Base-by-base conservation (phyloP, 1,284 basidiomycete genomes). In the Dichomitus squalens region DNA sequence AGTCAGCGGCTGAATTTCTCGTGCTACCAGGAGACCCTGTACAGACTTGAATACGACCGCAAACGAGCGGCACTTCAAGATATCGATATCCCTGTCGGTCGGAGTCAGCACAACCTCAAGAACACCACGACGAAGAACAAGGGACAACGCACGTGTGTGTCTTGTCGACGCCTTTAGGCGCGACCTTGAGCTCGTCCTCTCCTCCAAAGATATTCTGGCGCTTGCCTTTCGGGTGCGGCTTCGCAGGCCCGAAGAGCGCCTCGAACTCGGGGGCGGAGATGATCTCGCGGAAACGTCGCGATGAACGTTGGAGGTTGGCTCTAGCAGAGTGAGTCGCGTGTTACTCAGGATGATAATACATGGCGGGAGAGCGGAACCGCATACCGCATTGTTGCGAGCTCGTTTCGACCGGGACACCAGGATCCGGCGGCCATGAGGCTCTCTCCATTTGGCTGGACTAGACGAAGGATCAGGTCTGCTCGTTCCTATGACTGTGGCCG, bases 131-230 rank as follows among this genome's bases (percentile, higher is more conserved):
- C 60, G 18, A 43, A 18, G 35, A 16, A n/a, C 18, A 1, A 8
- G 5, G 29, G 29, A 11, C n/a, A 20, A 68, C 75, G 25, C 53
- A 90, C 89, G 78, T 77, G 69, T 96, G 93, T 20, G 79, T 80
- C 72, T 93, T 96, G 54, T 85, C 83, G n/a, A 95, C 74, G 0
- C 94, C 94, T 69, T 95, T 95, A 1, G 93, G 93, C 9, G 93
- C 92, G 2, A 85, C 84, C 73, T 95, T 96, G 49, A 95, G 76
- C 68, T 92, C 87, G 66, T 93, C 93, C 3, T 92, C 89, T 56
- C 73, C 72, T 0, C 93, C 93, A 72, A 93, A 95, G 3, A 96
- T 83, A 68, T 82, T 95, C 68, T 83, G 82, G 49, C 85, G 74
- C 55, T 77, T 70, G 33, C 90, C 88, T 46, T 87, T 80, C 4